Evolutionary conservation across 768 basidiomycete species (phyloP).

Genomic region (Tylopilus sp.): DNA sequence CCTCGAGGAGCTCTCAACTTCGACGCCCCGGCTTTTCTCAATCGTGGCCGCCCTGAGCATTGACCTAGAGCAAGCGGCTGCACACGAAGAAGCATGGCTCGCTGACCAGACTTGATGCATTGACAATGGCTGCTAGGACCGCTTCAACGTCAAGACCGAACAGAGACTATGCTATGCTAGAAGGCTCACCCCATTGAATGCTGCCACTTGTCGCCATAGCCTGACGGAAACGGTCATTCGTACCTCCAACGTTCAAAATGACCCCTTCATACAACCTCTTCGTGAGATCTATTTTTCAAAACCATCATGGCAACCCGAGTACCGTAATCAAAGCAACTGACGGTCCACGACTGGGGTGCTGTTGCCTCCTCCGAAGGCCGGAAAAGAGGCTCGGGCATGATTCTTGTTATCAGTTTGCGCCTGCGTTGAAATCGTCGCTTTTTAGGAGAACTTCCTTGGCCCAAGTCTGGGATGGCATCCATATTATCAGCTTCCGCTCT

Average conservation of each 20-base stretch:
- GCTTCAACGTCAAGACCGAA: too few relatives aligned
- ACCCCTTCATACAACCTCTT: constrained; percentile 92
- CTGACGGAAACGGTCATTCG: constrained; percentile 94
- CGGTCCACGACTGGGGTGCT: constrained; percentile 78
- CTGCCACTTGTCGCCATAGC: constrained; percentile 98
- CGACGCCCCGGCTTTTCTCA: too few relatives aligned
- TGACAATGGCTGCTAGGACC: too few relatives aligned
- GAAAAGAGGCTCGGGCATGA: constrained; percentile 60
- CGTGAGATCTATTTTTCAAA: constrained; percentile 87
- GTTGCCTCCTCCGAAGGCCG: constrained; percentile 62
- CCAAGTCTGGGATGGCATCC: constrained; percentile 75
- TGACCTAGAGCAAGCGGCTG: too few relatives aligned
- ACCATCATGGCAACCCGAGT: constrained; percentile 92
- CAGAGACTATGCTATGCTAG: too few relatives aligned
- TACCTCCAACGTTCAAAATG: constrained; percentile 86
- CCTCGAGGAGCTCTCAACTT: too few relatives aligned
- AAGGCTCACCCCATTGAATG: too few relatives aligned
- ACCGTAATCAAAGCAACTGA: constrained; percentile 86
- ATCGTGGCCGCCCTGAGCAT: too few relatives aligned
- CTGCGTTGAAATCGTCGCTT: neutral
- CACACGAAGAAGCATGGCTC: too few relatives aligned
- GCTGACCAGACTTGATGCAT: too few relatives aligned
- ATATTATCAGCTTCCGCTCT: constrained; percentile 77
- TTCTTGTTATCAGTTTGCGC: neutral
- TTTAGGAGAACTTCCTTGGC: constrained; percentile 69